Evolutionary conservation across 306 rosid genomes (phyloP).

Genomic region (Calophaca sinica): DNA sequence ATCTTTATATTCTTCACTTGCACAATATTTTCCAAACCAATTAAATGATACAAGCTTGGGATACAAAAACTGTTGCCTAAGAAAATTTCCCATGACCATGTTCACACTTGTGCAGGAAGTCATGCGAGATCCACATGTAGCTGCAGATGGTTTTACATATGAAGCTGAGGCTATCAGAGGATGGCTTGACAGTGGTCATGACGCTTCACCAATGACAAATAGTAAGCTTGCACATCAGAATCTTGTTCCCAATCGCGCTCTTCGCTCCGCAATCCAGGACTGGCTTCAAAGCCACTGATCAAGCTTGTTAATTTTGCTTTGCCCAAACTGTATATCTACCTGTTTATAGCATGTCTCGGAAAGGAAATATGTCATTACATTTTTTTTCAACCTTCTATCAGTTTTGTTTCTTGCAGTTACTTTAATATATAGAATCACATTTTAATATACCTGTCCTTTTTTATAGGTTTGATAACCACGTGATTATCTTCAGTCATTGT

Average conservation of each 20-base stretch:
- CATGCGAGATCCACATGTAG: constrained; percentile 94
- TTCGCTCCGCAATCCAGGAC: constrained; percentile 85
- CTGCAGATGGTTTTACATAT: constrained; percentile 92
- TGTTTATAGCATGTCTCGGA: constrained; percentile 47
- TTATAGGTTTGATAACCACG: constrained; percentile 28
- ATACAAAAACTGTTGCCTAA: neutral
- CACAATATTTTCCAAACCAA: neutral
- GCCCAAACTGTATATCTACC: constrained; percentile 28
- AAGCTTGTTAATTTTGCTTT: constrained; percentile 16
- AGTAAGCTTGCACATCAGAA: constrained; percentile 64
- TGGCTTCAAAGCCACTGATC: constrained; percentile 79
- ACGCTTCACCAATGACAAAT: constrained; percentile 88
- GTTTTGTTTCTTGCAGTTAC: constrained; percentile 37
- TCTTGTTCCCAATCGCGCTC: constrained; percentile 83
- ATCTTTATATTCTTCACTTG: neutral
- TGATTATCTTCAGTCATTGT: constrained; percentile 36
- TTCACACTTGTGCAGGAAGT: constrained; percentile 72
- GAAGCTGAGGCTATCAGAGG: constrained; percentile 91
- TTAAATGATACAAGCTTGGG: neutral
- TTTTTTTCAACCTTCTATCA: constrained; percentile 10
- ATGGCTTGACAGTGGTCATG: constrained; percentile 88
- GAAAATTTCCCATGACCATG: constrained; percentile 15
- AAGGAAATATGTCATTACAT: constrained; percentile 9
- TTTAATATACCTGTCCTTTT: constrained; percentile 15
- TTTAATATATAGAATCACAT: constrained; percentile 17